These are phyloP conservation scores for Eucalyptus sp. DNA, from an alignment of 345 rosid species.

Conservation along the genomic window DNA sequence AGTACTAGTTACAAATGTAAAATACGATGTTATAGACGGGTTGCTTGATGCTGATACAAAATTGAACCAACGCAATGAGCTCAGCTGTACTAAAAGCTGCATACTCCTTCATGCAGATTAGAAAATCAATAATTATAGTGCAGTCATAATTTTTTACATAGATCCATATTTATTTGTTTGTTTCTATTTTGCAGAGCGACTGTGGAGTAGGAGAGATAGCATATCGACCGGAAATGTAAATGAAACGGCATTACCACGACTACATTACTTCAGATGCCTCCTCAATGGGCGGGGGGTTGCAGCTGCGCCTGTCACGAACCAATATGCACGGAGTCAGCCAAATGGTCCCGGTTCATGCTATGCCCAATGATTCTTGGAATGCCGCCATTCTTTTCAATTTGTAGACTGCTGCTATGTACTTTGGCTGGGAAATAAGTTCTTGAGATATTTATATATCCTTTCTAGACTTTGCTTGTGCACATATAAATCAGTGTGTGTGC, in stretches of 20 bases:
- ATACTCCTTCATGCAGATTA: neutral
- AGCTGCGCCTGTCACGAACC: constrained; percentile 70
- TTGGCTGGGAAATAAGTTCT: neutral
- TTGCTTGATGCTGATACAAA: neutral
- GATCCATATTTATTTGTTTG: neutral
- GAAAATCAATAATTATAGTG: neutral
- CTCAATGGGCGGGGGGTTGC: constrained; percentile 67
- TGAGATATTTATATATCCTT: neutral
- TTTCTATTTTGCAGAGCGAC: constrained; percentile 30
- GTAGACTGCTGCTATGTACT: neutral
- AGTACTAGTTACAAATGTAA: neutral
- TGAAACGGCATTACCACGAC: constrained; percentile 48
- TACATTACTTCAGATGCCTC: constrained; percentile 85
- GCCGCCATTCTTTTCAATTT: neutral
- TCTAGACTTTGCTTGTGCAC: neutral
- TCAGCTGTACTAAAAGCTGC: neutral
- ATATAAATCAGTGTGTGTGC: neutral
- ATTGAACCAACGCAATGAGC: neutral
- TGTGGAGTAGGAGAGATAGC: constrained; percentile 69
- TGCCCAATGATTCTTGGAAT: constrained; percentile 32
- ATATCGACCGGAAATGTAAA: constrained; percentile 33
- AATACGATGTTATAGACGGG: neutral
- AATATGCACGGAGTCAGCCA: constrained; percentile 53
- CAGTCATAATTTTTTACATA: neutral
- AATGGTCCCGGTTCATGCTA: constrained; percentile 74